Evolutionary conservation across 2,329 filamentous ascomycete genomes (phyloP), one percentile per base, ranked within the genome.

Genomic region (Fusarium humuli): DNA sequence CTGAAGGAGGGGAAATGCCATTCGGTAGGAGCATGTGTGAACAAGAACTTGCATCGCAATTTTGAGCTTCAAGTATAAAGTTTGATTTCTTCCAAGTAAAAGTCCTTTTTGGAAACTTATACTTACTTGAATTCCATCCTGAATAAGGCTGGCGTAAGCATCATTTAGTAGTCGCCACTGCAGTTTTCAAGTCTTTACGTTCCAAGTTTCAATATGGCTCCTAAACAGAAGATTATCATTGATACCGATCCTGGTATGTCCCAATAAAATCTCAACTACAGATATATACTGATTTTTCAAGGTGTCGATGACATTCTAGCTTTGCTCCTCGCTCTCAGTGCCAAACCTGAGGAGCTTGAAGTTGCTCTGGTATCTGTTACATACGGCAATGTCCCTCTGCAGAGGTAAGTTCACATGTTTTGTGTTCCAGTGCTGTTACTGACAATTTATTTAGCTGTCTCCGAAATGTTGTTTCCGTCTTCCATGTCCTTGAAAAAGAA

Each of bases 221-320:
- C 90, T 29, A 89, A 88, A 74, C 89, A 88, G 75, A 90, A 91
- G 76, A 91, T 99, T 73, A 98, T 99, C 75, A 96, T 99, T 76
- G 96, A 99, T 78, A 98, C 95, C 4, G 96, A 98, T 79, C 95
- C 95, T 72, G 83, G 94, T 93, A 84, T 72, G 79, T 71, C 5
- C 34, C 29, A 8, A 13, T 14, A 9, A 12, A 23, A 3, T 13
- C n/a, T 12, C 18, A 13, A 6, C 11, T 18, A 9, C 6, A 7
- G 13, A 8, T 11, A 1, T 1, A 3, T 13, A 32, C 69, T 75
- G 45, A 75, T 18, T 8, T 11, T 27, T 23, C 54, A 50, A 80
- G 94, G 95, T 69, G 92, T 96, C 73, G 96, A 99, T 82, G 96
- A 99, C 86, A 86, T 96, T 57, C 85, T 98, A 67, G 95, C 94